These are phyloP conservation scores for Darksidea phi DNA, from an alignment of 495 filamentous ascomycete genomes.

Conservation along the genomic window DNA sequence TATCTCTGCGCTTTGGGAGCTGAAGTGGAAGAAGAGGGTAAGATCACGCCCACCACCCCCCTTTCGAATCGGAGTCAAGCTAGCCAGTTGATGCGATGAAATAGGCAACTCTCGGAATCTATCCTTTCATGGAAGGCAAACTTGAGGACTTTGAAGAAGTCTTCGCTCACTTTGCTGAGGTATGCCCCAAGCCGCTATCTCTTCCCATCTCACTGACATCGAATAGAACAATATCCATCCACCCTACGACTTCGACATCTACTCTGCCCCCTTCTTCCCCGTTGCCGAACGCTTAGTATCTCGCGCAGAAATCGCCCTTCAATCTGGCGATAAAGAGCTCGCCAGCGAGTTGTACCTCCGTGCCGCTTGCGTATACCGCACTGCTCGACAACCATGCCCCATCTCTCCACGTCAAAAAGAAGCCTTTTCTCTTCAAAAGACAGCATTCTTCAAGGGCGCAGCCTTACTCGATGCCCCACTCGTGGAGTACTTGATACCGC, in stretches of 20 bases:
- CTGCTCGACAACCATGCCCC: slow-evolving; percentile 18
- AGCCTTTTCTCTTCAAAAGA: slow-evolving; percentile 13
- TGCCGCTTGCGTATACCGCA: slow-evolving; percentile 30
- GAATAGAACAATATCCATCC: slow-evolving; percentile 20
- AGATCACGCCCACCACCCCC: background rate
- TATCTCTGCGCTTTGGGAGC: slow-evolving; percentile 28
- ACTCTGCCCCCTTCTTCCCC: slow-evolving; percentile 30
- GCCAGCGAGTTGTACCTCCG: slow-evolving; percentile 33
- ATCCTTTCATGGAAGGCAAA: slow-evolving; percentile 34
- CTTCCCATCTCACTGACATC: background rate
- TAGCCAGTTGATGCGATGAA: slow-evolving; percentile 2
- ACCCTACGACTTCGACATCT: slow-evolving; percentile 23
- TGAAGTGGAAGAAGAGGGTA: slow-evolving; percentile 33
- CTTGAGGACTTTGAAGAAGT: slow-evolving; percentile 30
- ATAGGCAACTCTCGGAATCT: slow-evolving; percentile 27
- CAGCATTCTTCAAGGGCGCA: slow-evolving; percentile 19
- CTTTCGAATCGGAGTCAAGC: background rate
- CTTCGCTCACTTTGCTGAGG: slow-evolving; percentile 26
- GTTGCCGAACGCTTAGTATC: slow-evolving; percentile 14
- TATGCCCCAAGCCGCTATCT: background rate
- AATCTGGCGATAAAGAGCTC: slow-evolving; percentile 14
- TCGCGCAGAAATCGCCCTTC: slow-evolving; percentile 8
- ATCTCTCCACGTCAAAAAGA: slow-evolving; percentile 17
- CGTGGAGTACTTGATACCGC: slow-evolving; percentile 18
- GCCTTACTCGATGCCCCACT: slow-evolving; percentile 7